These are phyloP conservation scores for Pythium rhizo-oryzae DNA, from an alignment of 352 stramenopile genomes.

Conservation along the genomic window DNA sequence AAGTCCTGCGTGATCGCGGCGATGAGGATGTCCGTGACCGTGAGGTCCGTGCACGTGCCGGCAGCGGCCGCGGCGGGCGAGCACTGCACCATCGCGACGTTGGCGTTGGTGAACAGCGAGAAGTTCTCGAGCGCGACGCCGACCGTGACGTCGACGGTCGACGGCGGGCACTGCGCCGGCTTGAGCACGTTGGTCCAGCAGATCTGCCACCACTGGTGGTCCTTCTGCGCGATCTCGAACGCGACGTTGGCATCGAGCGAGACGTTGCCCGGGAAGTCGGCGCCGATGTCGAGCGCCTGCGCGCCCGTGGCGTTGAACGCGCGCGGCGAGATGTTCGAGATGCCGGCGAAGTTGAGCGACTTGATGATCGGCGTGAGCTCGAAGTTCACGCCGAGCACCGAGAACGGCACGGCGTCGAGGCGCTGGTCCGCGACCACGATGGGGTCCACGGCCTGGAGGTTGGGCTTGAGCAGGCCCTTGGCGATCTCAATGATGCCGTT, in stretches of 20 bases:
- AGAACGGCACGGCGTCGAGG: conserved; percentile 47
- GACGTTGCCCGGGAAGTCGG: conserved; percentile 45
- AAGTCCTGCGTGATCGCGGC: conserved; percentile 40
- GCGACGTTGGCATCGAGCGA: conserved; percentile 39
- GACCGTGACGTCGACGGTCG: conserved; percentile 43
- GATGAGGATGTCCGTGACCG: conserved; percentile 45
- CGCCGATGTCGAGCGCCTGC: conserved; percentile 45
- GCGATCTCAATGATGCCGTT: conserved; percentile 52
- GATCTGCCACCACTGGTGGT: conserved; percentile 68
- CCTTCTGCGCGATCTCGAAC: conserved; percentile 52
- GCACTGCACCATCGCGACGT: conserved; percentile 47
- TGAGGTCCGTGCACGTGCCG: conserved; percentile 54
- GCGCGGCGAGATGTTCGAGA: conserved; percentile 48
- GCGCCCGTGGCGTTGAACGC: conserved; percentile 49
- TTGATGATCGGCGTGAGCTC: conserved; percentile 55
- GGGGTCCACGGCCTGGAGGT: conserved; percentile 39
- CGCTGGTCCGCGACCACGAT: conserved; percentile 41
- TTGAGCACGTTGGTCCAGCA: conserved; percentile 62
- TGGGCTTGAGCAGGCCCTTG: conserved; percentile 30
- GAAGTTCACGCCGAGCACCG: conserved; percentile 55
- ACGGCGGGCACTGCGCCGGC: conserved; percentile 43
- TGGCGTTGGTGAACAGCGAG: conserved; percentile 33
- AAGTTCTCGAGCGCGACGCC: conserved; percentile 43
- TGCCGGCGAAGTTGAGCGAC: conserved; percentile 43
- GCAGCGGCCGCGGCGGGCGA: conserved; percentile 25